A percentile compares a stretch with the other conserved stretches of the same genome.
Evolutionary conservation across 2,329 filamentous ascomycete species (phyloP).

Genomic region (Herpotrichia juniperi): DNA sequence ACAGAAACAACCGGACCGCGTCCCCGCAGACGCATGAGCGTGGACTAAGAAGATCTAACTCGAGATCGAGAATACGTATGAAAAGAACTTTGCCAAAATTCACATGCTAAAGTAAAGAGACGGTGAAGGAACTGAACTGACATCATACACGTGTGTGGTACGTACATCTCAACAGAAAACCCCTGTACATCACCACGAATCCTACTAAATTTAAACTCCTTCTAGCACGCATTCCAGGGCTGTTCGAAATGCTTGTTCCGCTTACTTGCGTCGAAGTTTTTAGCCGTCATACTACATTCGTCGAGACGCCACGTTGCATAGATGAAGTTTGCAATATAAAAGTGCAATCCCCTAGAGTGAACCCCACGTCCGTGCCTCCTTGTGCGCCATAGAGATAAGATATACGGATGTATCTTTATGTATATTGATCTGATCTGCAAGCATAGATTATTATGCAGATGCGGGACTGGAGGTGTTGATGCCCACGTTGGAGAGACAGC

Average conservation of each 20-base stretch:
- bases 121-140: not conserved
- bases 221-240: slow-evolving; percentile 11
- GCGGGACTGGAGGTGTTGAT: slow-evolving; percentile 1
- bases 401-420: slow-evolving; percentile 10
- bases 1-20: slow-evolving; percentile 2
- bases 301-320: slow-evolving; percentile 14
- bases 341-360: slow-evolving; percentile 11
- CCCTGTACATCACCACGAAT: not conserved
- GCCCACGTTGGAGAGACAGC: slow-evolving; percentile 2
- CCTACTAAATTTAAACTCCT: slow-evolving; percentile 14
- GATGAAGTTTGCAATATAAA: slow-evolving; percentile 7
- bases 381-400: slow-evolving; percentile 13
- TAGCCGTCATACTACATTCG: slow-evolving; percentile 10
- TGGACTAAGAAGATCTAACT: not conserved
- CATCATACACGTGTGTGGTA: not conserved
- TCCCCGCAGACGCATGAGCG: slow-evolving; percentile 5
- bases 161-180: slow-evolving; percentile 10
- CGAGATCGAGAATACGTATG: not conserved
- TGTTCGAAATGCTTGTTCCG: slow-evolving; percentile 10
- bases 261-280: slow-evolving; percentile 9
- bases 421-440: slow-evolving; percentile 13
- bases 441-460: slow-evolving; percentile 14
- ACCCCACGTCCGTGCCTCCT: slow-evolving; percentile 18
- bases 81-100: not conserved
- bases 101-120: slow-evolving; percentile 7